Conservation (phyloP, 2,329 filamentous ascomycete genomes). For the Alternaria triticimaculans region DNA sequence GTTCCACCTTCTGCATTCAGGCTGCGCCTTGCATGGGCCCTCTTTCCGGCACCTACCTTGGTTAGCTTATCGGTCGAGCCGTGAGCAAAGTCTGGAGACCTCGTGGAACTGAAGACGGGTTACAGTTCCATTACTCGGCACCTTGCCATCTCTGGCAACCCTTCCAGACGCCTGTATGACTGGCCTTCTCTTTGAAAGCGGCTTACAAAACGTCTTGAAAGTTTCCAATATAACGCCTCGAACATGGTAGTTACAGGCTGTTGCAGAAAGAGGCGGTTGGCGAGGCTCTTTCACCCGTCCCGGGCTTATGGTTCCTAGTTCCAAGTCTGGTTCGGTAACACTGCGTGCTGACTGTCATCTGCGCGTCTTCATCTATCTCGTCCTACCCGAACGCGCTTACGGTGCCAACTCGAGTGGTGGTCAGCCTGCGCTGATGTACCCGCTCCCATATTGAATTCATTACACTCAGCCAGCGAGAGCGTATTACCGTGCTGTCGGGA, state of each 20-base stretch:
- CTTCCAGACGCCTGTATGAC: neutral
- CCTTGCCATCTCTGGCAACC: neutral
- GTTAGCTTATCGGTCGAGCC: conserved; percentile 10
- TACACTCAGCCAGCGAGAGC: conserved; percentile 8
- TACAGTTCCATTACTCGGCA: neutral
- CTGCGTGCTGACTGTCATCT: conserved; percentile 42
- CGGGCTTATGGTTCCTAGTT: conserved; percentile 16
- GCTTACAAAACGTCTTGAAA: conserved; percentile 17
- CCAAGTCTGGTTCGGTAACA: conserved; percentile 33
- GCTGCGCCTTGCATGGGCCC: conserved; percentile 5
- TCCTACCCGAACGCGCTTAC: conserved; percentile 20
- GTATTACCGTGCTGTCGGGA: conserved; percentile 16
- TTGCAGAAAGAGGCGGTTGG: conserved; percentile 1
- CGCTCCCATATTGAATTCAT: conserved; percentile 21
- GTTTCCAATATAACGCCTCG: conserved; percentile 1
- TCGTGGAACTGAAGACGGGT: neutral
- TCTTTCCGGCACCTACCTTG: neutral
- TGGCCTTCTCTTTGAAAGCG: neutral
- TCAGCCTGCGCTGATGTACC: conserved; percentile 31
- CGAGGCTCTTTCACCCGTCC: conserved; percentile 7
- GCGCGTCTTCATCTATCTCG: conserved; percentile 23
- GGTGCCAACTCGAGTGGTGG: conserved; percentile 25
- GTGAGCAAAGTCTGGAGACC: conserved; percentile 1
- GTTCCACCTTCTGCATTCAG: conserved; percentile 25
- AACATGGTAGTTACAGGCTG: neutral